A percentile compares a stretch with the other conserved stretches of the same genome.
Conservation (phyloP, 2,329 filamentous ascomycete genomes). For the Fusarium sarcochroum region DNA sequence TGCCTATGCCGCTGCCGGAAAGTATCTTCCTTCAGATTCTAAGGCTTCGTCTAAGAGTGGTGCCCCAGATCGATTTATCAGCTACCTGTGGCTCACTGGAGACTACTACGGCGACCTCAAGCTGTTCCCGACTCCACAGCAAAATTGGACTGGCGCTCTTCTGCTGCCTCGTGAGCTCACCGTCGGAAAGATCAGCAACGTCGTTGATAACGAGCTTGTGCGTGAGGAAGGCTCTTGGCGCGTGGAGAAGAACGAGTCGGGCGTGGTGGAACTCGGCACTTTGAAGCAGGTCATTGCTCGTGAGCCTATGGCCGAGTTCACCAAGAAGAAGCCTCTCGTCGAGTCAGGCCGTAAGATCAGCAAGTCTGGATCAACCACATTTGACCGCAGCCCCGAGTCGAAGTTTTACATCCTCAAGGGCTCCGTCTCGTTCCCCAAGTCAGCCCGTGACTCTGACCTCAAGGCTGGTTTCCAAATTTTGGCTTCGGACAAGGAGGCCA, state of each 20-base stretch:
- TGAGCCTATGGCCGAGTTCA: slow-evolving; percentile 53
- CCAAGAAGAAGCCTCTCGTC: slow-evolving; percentile 40
- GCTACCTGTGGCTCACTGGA: slow-evolving; percentile 60
- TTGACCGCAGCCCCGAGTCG: slow-evolving; percentile 38
- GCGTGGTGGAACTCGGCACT: slow-evolving; percentile 55
- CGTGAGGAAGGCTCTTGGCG: slow-evolving; percentile 58
- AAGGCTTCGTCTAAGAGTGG: slow-evolving; percentile 55
- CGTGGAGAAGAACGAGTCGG: slow-evolving; percentile 49
- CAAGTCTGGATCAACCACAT: slow-evolving; percentile 28
- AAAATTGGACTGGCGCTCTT: slow-evolving; percentile 61
- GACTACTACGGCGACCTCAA: slow-evolving; percentile 56
- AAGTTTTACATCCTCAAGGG: slow-evolving; percentile 58
- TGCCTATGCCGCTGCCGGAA: slow-evolving; percentile 60
- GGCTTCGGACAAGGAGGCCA: slow-evolving; percentile 56
- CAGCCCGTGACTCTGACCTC: slow-evolving; percentile 52
- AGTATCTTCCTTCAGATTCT: slow-evolving; percentile 56
- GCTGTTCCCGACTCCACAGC: slow-evolving; percentile 56
- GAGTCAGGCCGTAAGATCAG: slow-evolving; percentile 46
- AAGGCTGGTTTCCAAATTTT: slow-evolving; percentile 60
- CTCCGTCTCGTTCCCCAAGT: slow-evolving; percentile 54
- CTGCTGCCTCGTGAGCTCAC: slow-evolving; percentile 60
- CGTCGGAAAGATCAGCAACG: slow-evolving; percentile 56
- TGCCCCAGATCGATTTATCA: slow-evolving; percentile 58
- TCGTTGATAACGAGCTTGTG: slow-evolving; percentile 57
- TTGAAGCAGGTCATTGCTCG: slow-evolving; percentile 57